A percentile compares a stretch with the other conserved stretches of the same genome.
Conservation (phyloP, 2,329 filamentous ascomycete species). For the Colletotrichum sp. region DNA sequence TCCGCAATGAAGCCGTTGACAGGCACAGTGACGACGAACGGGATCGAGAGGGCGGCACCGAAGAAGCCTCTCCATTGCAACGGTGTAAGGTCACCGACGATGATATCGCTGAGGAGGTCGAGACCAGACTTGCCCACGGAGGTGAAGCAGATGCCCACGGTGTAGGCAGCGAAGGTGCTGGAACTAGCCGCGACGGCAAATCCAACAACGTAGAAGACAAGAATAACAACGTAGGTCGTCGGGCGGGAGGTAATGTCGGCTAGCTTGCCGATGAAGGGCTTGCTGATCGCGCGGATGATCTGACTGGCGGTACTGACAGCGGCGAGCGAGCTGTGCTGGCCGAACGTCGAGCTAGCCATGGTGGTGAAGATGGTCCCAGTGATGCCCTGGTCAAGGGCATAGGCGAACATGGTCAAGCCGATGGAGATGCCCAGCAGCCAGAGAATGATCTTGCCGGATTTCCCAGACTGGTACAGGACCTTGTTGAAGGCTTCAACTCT, state of each 20-base stretch:
- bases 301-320: constrained; percentile 36
- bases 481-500: constrained; percentile 44
- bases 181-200: constrained; percentile 37
- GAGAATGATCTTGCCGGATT: constrained; percentile 35
- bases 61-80: constrained; percentile 42
- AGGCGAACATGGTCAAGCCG: constrained; percentile 42
- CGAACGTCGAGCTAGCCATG: constrained; percentile 37
- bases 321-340: constrained; percentile 33
- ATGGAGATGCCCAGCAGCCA: constrained; percentile 38
- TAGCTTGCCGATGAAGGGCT: constrained; percentile 42
- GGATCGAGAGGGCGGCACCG: constrained; percentile 27
- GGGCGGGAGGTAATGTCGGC: constrained; percentile 42
- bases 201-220: constrained; percentile 40
- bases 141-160: constrained; percentile 39
- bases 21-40: constrained; percentile 40
- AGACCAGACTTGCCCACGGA: constrained; percentile 41
- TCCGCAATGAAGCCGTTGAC: constrained; percentile 47
- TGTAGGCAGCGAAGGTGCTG: constrained; percentile 35
- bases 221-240: constrained; percentile 42
- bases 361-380: constrained; percentile 37
- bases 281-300: constrained; percentile 42
- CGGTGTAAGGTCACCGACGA: constrained; percentile 39
- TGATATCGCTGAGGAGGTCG: constrained; percentile 40
- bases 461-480: constrained; percentile 41
- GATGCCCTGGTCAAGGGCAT: constrained; percentile 41